Evolutionary conservation across 2,329 filamentous ascomycete species (phyloP).

Genomic region (Trichoderma koningiopsis): DNA sequence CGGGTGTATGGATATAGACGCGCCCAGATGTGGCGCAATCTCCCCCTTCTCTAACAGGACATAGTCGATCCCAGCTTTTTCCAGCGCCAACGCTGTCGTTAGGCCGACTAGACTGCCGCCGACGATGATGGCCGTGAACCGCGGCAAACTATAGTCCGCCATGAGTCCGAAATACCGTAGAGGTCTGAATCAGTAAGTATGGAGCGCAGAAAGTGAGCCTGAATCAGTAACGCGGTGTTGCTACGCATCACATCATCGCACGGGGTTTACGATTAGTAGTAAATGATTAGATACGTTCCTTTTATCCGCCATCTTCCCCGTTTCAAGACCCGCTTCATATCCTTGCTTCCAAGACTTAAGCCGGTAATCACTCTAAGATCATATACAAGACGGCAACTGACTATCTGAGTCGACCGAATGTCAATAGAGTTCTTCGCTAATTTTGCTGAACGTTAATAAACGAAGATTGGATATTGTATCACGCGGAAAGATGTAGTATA

Average conservation of each 20-base stretch:
- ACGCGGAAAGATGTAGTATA: background rate
- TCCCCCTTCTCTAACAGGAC: constrained; percentile 36
- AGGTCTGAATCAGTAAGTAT: background rate
- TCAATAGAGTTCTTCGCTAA: background rate
- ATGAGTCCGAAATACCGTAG: background rate
- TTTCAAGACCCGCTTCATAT: background rate
- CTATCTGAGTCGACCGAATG: background rate
- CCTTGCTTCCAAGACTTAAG: background rate
- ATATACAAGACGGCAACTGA: background rate
- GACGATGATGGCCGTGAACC: constrained; percentile 34
- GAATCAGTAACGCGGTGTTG: background rate
- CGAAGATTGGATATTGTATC: background rate
- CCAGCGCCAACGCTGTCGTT: constrained; percentile 34
- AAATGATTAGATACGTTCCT: background rate
- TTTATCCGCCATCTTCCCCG: background rate
- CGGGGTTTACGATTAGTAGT: background rate
- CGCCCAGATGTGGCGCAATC: constrained; percentile 35
- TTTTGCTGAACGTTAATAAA: too few relatives aligned
- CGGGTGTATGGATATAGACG: constrained; percentile 39
- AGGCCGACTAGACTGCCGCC: constrained; percentile 42
- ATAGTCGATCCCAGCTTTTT: constrained; percentile 36
- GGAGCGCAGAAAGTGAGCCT: background rate
- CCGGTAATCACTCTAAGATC: background rate
- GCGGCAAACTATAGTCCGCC: background rate
- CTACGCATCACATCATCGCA: background rate